A percentile compares a stretch with the other conserved stretches of the same genome.
phyloP scores from a whole-genome alignment of 1,139 yeast species.

The Debaryomyces nepalensis region DNA sequence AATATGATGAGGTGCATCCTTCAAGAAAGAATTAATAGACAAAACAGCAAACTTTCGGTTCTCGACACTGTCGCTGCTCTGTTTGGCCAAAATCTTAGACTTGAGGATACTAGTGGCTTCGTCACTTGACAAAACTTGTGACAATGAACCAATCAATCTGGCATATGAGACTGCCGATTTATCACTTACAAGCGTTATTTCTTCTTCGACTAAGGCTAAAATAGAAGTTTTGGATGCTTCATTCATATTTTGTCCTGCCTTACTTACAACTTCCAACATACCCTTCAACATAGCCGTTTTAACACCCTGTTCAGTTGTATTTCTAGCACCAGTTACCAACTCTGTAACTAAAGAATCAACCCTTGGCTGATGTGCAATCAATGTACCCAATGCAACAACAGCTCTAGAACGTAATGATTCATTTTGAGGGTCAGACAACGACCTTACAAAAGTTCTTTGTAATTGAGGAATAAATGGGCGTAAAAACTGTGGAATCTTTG shows the following conservation, averaged over 20 bases:
- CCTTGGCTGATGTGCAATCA: constrained; percentile 88
- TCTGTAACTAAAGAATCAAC: constrained; percentile 92
- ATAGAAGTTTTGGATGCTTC: constrained; percentile 73
- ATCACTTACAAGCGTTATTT: constrained; percentile 54
- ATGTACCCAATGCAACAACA: constrained; percentile 86
- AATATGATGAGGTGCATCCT: constrained; percentile 70
- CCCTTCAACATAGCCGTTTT: constrained; percentile 87
- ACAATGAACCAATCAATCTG: constrained; percentile 73
- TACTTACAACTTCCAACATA: constrained; percentile 77
- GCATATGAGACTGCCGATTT: constrained; percentile 78
- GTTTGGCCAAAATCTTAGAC: constrained; percentile 59
- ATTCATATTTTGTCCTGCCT: constrained; percentile 78
- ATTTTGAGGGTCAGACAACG: constrained; percentile 76
- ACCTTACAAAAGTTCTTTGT: constrained; percentile 95
- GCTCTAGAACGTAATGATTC: constrained; percentile 81
- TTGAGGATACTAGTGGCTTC: constrained; percentile 68
- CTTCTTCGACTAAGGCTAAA: constrained; percentile 77
- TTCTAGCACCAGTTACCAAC: constrained; percentile 74
- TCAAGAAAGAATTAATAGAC: constrained; percentile 78
- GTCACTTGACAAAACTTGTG: constrained; percentile 65
- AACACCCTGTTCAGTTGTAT: constrained; percentile 62
- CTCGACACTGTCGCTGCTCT: constrained; percentile 40
- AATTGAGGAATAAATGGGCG: constrained; percentile 97
- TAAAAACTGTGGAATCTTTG: constrained; percentile 86
- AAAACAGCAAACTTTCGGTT: constrained; percentile 65